phyloP scores from a whole-genome alignment of 179 eudicot species.

The Sideroxylon spinosum region DNA sequence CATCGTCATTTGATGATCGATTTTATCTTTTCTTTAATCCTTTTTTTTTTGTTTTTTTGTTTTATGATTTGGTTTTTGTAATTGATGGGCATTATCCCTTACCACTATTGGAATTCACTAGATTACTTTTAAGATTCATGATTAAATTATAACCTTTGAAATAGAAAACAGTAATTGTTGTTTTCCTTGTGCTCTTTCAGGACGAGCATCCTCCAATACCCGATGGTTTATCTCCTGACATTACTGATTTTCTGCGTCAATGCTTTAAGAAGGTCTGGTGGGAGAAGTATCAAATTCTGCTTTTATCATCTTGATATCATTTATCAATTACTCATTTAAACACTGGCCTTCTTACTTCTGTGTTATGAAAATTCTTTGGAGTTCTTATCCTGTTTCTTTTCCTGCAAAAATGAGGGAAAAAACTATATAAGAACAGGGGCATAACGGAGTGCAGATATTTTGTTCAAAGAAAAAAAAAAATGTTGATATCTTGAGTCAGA shows the following conservation, averaged over 20 bases:
- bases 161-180: constrained; percentile 5
- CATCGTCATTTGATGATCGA: neutral
- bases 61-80: too few species aligned
- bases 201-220: constrained; percentile 99
- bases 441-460: too few species aligned
- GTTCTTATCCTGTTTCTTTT: too few species aligned
- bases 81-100: neutral
- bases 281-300: neutral
- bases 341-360: neutral
- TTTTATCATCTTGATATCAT: neutral
- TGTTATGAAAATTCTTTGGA: too few species aligned
- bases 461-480: too few species aligned
- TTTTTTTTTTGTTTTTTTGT: too few species aligned
- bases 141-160: neutral
- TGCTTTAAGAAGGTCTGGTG: constrained; percentile 88
- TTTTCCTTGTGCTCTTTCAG: constrained; percentile 38
- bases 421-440: too few species aligned
- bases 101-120: neutral
- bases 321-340: too few species aligned
- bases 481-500: too few species aligned
- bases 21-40: too few species aligned
- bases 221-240: constrained; percentile 82
- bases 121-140: neutral
- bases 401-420: too few species aligned
- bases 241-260: constrained; percentile 81